Base-by-base conservation (phyloP, 306 rosid species). In the Gleditsia sinensis region DNA sequence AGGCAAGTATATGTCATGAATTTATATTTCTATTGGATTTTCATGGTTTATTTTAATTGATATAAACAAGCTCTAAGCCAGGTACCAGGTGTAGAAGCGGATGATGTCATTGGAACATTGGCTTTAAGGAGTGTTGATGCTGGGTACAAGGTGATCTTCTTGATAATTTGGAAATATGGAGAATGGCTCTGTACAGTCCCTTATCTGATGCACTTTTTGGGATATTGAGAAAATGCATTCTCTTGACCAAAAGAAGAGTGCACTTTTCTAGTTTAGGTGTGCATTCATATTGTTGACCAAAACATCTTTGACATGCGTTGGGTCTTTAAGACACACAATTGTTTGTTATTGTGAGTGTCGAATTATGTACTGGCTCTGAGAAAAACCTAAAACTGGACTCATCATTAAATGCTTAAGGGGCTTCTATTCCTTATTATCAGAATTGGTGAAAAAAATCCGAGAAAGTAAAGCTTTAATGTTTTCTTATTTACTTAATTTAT, bases 11-110 rank as follows among this genome's bases (percentile, higher is more conserved):
- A 63, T 48, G 82, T 78, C 69, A 53, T 10, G 25, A 53, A 55
- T 74, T 34, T 67, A 63, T 68, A 50, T 68, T 63, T 40, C 77
- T 65, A 19, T 45, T 49, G 68, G 32, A 58, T 48, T 71, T 59
- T 56, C 20, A 64, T 53, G 28, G 76, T 57, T 55, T 43, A 25
- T 50, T 64, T n/a, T 69, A 72, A 49, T 33, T 79, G 75, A 67
- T 76, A 32, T 61, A 60, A 77, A 54, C 57, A 66, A 69, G 75
- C 77, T 80, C 34, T 60, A 80, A 74, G 66, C 63, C 88, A 91
- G 97, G 98, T 94, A 66, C 95, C 97, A 17, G 97, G 98, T 66
- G 97, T 94, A 71, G 98, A 94, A 83, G 98, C 98, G 56, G 98
- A 94, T 81, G 96, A 94, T 86, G 98, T 94, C 76, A 91, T 94